These are phyloP conservation scores for Parachaetomium inaequale DNA, from an alignment of 495 filamentous ascomycete species.

Conservation along the genomic window DNA sequence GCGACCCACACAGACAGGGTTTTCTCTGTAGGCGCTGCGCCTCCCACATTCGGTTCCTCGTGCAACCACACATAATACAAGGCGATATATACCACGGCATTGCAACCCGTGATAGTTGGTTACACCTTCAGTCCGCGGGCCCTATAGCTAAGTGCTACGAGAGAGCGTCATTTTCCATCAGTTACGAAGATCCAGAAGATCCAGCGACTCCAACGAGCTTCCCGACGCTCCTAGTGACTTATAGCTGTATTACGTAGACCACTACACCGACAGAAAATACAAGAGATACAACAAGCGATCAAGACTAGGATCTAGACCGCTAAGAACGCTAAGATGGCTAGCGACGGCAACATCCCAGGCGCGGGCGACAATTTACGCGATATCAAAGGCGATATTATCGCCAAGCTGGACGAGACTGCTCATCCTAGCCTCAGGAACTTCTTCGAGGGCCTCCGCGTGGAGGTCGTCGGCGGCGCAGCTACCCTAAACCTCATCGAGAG, in stretches of 20 bases:
- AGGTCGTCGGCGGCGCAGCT: not conserved
- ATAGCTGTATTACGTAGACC: not conserved
- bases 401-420: not conserved
- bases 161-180: not conserved
- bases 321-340: not conserved
- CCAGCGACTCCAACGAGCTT: not conserved
- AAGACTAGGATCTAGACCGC: not conserved
- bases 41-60: too few species aligned
- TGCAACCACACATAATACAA: too few species aligned
- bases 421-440: not conserved
- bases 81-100: too few species aligned
- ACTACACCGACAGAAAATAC: not conserved
- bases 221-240: not conserved
- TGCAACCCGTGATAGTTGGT: too few species aligned
- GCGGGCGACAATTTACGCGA: not conserved
- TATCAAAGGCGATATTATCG: not conserved
- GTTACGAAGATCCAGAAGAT: not conserved
- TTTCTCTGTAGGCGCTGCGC: too few species aligned
- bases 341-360: too few species aligned
- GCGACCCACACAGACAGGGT: too few species aligned
- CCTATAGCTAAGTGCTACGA: not conserved
- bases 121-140: not conserved
- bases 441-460: not conserved
- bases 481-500: not conserved
- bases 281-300: not conserved